Conservation (phyloP, 352 stramenopile species). For the Phytophthora pistaciae region DNA sequence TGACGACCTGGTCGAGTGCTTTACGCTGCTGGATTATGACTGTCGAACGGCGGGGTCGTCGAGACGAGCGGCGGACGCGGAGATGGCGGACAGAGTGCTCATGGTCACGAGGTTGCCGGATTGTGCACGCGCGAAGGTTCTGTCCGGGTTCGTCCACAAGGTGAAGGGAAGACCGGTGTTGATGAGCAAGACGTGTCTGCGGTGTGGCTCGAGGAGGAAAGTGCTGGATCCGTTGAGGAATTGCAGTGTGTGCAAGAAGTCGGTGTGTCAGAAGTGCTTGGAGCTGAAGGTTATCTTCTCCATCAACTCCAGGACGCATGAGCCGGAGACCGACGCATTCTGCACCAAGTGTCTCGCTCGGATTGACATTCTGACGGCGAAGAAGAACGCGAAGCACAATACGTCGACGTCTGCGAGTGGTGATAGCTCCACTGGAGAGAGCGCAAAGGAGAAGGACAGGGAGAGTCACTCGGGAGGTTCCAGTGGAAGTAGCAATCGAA, state of each 20-base stretch:
- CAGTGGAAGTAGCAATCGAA: conserved; percentile 13
- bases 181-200: conserved; percentile 57
- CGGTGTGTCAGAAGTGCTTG: conserved; percentile 49
- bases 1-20: conserved; percentile 65
- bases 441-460: conserved; percentile 22
- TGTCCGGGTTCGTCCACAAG: conserved; percentile 51
- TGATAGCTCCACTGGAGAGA: conserved; percentile 28
- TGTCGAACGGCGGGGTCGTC: conserved; percentile 24
- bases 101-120: conserved; percentile 43
- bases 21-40: conserved; percentile 60
- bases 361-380: conserved; percentile 32
- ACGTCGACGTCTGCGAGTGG: conserved; percentile 18
- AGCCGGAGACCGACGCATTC: conserved; percentile 45
- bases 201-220: conserved; percentile 42
- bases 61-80: conserved; percentile 40
- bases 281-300: conserved; percentile 44
- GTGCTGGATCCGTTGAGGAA: conserved; percentile 40
- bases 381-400: conserved; percentile 22
- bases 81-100: conserved; percentile 54
- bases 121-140: conserved; percentile 48
- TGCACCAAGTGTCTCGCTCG: conserved; percentile 54
- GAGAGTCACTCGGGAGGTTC: conserved; percentile 26
- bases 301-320: conserved; percentile 39
- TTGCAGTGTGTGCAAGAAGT: conserved; percentile 64
- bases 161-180: conserved; percentile 34